phyloP scores from a whole-genome alignment of 345 rosid species.

The Cardiospermum halicacabum region DNA sequence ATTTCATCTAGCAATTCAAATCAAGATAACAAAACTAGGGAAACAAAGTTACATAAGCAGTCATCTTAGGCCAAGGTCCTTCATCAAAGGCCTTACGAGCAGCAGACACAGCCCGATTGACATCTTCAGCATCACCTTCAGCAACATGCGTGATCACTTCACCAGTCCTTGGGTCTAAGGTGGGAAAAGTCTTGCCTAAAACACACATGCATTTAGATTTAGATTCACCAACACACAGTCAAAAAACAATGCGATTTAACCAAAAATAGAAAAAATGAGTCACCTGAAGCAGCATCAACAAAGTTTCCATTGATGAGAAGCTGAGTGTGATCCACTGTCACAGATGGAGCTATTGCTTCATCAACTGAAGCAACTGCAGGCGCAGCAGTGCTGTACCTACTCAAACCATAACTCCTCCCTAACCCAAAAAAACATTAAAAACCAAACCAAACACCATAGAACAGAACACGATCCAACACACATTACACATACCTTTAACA shows the following conservation, averaged over 20 bases:
- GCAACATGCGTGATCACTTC: slow-evolving; percentile 87
- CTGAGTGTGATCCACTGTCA: slow-evolving; percentile 49
- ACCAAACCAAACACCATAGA: background rate
- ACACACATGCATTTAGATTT: background rate
- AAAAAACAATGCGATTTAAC: background rate
- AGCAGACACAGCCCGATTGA: slow-evolving; percentile 77
- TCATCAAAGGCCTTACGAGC: slow-evolving; percentile 98
- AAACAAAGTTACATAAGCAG: slow-evolving; percentile 60
- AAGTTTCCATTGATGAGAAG: slow-evolving; percentile 73
- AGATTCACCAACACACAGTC: background rate
- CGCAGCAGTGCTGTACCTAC: slow-evolving; percentile 47
- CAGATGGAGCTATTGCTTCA: slow-evolving; percentile 56
- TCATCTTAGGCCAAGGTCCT: slow-evolving; percentile 96
- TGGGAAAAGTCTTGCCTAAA: slow-evolving; percentile 68
- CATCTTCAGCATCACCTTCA: slow-evolving; percentile 90
- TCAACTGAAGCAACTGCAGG: slow-evolving; percentile 44
- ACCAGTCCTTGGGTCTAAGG: slow-evolving; percentile 87
- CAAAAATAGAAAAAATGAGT: too few relatives aligned
- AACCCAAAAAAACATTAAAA: slow-evolving; percentile 12
- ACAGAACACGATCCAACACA: background rate
- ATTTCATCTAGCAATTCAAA: background rate
- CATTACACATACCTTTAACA: slow-evolving; percentile 21
- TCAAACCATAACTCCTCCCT: slow-evolving; percentile 39
- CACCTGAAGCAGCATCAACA: slow-evolving; percentile 88
- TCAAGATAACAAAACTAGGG: background rate